Evolutionary conservation across 176 grass and related monocot genomes (phyloP), one percentile per base, ranked within the genome.

Genomic region (Alloteropsis semialata): DNA sequence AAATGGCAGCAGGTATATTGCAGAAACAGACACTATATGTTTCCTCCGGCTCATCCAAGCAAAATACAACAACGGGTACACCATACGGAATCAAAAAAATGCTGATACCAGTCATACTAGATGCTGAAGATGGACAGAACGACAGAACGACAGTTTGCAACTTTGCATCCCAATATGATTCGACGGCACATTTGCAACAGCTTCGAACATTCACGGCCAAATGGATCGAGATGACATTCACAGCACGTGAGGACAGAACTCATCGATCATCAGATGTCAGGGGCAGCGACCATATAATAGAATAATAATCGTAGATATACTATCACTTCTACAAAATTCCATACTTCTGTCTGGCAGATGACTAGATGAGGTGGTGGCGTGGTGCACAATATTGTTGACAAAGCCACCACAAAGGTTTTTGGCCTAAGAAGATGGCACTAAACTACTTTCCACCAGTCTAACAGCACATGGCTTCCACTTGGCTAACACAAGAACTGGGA

Each of bases 371-470:
- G 19, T 33, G 64, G 42, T 42, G n/a, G 9, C 33, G 34, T 28
- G 70, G 53, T 76, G 13, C 42, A 45, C 54, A 49, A 75, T 17
- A 62, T 39, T 54, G 10, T 5, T 22, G 76, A 50, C 11, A 13
- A 30, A 86, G 13, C 51, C 67, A 43, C 27, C 27, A 62, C 61
- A 65, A 12, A 57, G 14, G 16, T 42, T 72, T 39, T 61, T 75
- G 61, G 30, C 25, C 19, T 66, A 78, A 3, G 3, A 65, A 72
- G 67, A 84, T 74, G 59, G 48, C 53, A 74, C 81, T 76, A 45
- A 80, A 81, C 43, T 81, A 81, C 69, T 43, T 64, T 70, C 43
- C 70, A 76, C 53, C 54, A 54, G 71, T 76, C 54, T 78, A 82
- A 64, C 15, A 48, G n/a, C 29, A 72, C 27, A 48, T 68, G 28